phyloP scores from a whole-genome alignment of 208 protist genomes.

The Crithidia brevicula region DNA sequence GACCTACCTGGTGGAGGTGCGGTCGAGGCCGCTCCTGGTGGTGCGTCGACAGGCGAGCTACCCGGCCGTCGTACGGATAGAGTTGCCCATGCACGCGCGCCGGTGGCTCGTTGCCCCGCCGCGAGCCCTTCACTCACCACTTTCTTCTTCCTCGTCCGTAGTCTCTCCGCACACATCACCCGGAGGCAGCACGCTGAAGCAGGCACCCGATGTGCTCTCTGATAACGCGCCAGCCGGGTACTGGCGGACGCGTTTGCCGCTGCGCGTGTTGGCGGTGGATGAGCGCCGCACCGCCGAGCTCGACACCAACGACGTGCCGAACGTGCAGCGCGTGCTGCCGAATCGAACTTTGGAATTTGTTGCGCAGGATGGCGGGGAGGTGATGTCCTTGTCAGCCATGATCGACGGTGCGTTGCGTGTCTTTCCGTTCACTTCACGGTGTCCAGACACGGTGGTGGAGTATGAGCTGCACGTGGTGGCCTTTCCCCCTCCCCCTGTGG shows the following conservation, averaged over 20 bases:
- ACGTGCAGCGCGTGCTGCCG: conserved; percentile 58
- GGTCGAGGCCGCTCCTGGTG: conserved; percentile 55
- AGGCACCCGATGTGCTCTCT: conserved; percentile 4
- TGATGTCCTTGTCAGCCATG: conserved; percentile 17
- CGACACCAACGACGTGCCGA: conserved; percentile 73
- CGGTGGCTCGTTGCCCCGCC: conserved; percentile 57
- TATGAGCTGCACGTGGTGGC: conserved; percentile 61
- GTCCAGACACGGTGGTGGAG: conserved; percentile 68
- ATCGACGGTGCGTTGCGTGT: neutral
- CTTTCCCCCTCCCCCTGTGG: conserved; percentile 49
- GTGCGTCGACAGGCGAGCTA: conserved; percentile 66
- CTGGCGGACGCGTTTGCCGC: conserved; percentile 50
- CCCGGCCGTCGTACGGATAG: conserved; percentile 41
- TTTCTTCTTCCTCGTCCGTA: too few relatives aligned
- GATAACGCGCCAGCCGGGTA: conserved; percentile 35
- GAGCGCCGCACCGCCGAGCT: conserved; percentile 47
- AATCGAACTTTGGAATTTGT: conserved; percentile 73
- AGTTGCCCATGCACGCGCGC: conserved; percentile 77
- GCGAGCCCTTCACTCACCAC: neutral
- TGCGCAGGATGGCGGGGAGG: conserved; percentile 69
- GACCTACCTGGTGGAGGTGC: conserved; percentile 42
- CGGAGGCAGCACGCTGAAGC: neutral
- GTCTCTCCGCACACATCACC: neutral
- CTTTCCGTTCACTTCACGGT: conserved; percentile 59
- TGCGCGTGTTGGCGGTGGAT: conserved; percentile 62